phyloP scores from a whole-genome alignment of 306 rosid species.

The Cyamopsis tetragonoloba region DNA sequence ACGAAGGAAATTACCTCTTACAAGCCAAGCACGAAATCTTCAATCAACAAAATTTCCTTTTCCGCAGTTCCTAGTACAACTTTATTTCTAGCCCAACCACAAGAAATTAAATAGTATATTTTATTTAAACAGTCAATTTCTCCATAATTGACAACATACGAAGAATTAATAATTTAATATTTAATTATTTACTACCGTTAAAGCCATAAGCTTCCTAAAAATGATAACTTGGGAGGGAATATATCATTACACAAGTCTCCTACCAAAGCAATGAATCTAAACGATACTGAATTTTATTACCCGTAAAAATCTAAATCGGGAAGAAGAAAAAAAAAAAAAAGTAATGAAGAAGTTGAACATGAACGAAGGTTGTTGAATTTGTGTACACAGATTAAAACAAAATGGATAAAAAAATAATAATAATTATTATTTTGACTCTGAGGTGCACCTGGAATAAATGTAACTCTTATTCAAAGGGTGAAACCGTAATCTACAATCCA shows the following conservation, averaged over 20 bases:
- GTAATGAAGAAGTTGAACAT: neutral
- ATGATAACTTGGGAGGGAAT: no score
- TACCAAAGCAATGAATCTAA: conserved; percentile 34
- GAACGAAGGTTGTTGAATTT: neutral
- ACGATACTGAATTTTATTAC: conserved; percentile 16
- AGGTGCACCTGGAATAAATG: conserved; percentile 43
- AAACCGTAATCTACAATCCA: conserved; percentile 63
- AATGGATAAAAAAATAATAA: neutral
- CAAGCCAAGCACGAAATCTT: conserved; percentile 3
- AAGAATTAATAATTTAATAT: no score
- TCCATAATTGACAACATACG: conserved; percentile 16
- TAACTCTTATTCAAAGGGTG: conserved; percentile 57
- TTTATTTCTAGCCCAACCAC: neutral
- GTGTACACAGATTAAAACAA: conserved; percentile 4
- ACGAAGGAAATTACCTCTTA: neutral
- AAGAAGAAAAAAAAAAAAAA: neutral
- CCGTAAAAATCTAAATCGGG: conserved; percentile 5
- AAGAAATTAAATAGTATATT: neutral
- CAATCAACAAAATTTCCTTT: neutral
- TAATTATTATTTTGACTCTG: conserved; percentile 45
- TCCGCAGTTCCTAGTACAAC: neutral
- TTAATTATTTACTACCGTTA: neutral
- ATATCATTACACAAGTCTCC: no score
- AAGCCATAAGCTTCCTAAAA: conserved; percentile 22
- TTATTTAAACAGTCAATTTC: neutral